phyloP scores from a whole-genome alignment of 345 rosid species.

The Arabis alpina region DNA sequence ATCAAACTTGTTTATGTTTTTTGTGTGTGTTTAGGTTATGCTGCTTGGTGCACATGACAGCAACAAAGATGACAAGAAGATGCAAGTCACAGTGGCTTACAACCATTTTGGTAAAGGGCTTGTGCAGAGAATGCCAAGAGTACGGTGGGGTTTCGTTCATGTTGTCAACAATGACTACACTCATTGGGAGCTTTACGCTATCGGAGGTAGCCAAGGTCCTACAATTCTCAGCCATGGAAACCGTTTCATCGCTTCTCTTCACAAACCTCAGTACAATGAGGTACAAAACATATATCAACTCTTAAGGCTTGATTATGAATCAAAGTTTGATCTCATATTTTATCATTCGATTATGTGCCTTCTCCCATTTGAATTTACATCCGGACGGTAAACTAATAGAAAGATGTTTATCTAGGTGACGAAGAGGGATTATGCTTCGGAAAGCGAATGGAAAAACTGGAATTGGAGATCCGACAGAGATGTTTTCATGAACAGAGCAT shows the following conservation, averaged over 20 bases:
- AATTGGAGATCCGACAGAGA: conserved; percentile 73
- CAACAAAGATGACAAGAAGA: conserved; percentile 44
- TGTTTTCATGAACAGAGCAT: conserved; percentile 59
- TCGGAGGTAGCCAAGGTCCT: conserved; percentile 71
- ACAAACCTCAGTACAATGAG: conserved; percentile 42
- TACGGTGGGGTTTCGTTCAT: conserved; percentile 73
- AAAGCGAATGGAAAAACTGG: conserved; percentile 65
- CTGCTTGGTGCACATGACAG: conserved; percentile 64
- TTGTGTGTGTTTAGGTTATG: conserved; percentile 51
- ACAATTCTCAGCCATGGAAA: conserved; percentile 79
- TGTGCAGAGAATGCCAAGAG: conserved; percentile 81
- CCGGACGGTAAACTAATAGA: background rate
- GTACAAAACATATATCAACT: conserved; percentile 38
- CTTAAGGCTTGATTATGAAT: background rate
- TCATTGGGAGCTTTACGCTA: conserved; percentile 78
- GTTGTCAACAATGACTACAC: conserved; percentile 83
- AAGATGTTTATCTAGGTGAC: conserved; percentile 50
- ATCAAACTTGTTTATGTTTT: background rate
- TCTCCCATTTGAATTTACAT: no score
- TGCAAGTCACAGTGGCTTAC: conserved; percentile 78
- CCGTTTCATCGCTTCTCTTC: conserved; percentile 70
- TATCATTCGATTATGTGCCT: no score
- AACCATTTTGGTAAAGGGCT: conserved; percentile 77
- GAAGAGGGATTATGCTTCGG: conserved; percentile 54
- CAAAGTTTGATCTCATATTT: background rate